These are phyloP conservation scores for Mollisia scopiformis DNA, from an alignment of 2,329 filamentous ascomycete genomes.

Conservation along the genomic window DNA sequence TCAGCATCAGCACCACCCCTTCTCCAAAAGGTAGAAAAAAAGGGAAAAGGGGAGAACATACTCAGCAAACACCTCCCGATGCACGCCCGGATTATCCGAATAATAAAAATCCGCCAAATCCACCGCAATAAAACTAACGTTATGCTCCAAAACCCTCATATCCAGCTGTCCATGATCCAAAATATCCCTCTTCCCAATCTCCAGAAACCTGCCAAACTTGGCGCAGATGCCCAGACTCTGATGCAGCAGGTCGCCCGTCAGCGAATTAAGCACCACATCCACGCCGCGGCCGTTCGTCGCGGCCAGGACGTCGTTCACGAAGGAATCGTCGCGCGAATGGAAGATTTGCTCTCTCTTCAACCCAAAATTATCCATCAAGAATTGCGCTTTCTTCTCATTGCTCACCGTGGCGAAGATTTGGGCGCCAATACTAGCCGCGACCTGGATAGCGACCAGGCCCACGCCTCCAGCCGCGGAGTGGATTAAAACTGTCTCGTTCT, in stretches of 20 bases:
- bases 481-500: conserved; percentile 33
- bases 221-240: conserved; percentile 39
- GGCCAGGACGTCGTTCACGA: conserved; percentile 34
- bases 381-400: conserved; percentile 33
- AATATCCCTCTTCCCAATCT: conserved; percentile 42
- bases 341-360: conserved; percentile 46
- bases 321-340: conserved; percentile 39
- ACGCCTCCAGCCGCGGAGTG: conserved; percentile 37
- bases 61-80: no score
- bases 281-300: conserved; percentile 30
- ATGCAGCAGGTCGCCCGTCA: conserved; percentile 32
- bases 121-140: no score
- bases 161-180: conserved; percentile 28
- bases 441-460: conserved; percentile 36
- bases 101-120: no score
- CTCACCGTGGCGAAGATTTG: conserved; percentile 24
- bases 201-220: conserved; percentile 41
- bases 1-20: no score
- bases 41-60: no score
- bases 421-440: no score
- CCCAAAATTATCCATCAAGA: conserved; percentile 32
- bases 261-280: conserved; percentile 34
- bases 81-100: no score
- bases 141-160: no score
- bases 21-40: no score